phyloP scores from a whole-genome alignment of 805 yeast species.

The Ogataea degrootiae region DNA sequence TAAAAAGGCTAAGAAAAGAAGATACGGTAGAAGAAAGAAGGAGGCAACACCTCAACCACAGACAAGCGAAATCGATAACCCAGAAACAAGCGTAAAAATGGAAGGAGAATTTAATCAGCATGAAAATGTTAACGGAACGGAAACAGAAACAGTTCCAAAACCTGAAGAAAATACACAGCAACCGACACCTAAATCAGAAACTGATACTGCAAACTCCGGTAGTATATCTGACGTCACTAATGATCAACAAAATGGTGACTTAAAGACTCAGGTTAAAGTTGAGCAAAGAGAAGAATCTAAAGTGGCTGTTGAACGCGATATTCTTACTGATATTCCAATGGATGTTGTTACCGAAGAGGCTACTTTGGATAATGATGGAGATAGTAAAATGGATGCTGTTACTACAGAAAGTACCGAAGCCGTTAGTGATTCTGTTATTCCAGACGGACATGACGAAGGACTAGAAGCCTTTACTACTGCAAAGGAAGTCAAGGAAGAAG shows the following conservation, averaged over 20 bases:
- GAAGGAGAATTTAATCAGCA: too few species aligned
- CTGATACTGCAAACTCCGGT: not conserved
- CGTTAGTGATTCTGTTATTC: not conserved
- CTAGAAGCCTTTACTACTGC: not conserved
- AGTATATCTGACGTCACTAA: not conserved
- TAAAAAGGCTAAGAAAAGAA: conserved; percentile 29
- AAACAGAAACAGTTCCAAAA: not conserved
- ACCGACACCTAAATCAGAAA: conserved; percentile 2
- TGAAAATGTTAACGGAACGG: not conserved
- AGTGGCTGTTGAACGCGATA: not conserved
- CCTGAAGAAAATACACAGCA: not conserved
- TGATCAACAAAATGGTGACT: conserved; percentile 8
- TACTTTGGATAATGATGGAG: not conserved
- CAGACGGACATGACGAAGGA: not conserved
- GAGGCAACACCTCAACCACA: conserved; percentile 15
- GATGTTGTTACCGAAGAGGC: not conserved
- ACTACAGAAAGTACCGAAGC: not conserved
- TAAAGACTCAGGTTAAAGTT: too few species aligned
- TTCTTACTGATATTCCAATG: not conserved
- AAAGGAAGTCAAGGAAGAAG: not conserved
- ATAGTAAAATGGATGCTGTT: not conserved
- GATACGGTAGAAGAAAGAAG: conserved; percentile 37
- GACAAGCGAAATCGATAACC: conserved; percentile 13
- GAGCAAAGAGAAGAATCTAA: not conserved
- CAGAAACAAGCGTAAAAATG: too few species aligned